Percentiles rank a stretch among this genome's conserved stretches.
phyloP scores from a whole-genome alignment of 2,329 filamentous ascomycete genomes.

The Penicillium sp. region DNA sequence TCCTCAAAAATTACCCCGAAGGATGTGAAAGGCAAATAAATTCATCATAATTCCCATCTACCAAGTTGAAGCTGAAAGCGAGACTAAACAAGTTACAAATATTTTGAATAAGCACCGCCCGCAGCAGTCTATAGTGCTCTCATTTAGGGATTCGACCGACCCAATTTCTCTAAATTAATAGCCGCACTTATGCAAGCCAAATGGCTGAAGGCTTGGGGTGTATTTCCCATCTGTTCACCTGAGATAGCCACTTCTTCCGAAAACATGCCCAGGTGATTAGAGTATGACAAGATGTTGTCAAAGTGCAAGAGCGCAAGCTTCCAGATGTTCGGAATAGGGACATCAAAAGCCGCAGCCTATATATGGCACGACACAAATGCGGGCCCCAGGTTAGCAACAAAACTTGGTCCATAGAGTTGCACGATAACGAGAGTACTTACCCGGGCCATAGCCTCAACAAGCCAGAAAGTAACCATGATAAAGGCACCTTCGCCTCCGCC shows the following conservation, averaged over 20 bases:
- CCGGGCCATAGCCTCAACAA: constrained; percentile 76
- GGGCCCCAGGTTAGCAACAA: neutral
- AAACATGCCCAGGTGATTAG: constrained; percentile 78
- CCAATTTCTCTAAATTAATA: constrained; percentile 69
- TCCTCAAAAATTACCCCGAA: too few relatives aligned
- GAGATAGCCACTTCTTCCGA: constrained; percentile 76
- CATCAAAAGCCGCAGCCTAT: constrained; percentile 36
- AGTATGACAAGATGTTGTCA: constrained; percentile 77
- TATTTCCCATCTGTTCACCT: constrained; percentile 79
- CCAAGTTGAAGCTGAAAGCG: too few relatives aligned
- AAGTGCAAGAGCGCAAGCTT: constrained; percentile 67
- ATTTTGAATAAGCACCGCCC: neutral
- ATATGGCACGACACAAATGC: neutral
- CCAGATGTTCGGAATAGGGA: constrained; percentile 38
- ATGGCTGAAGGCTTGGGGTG: constrained; percentile 78
- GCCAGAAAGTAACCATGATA: constrained; percentile 83
- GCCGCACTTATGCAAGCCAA: constrained; percentile 76
- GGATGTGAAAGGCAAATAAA: too few relatives aligned
- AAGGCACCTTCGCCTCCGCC: constrained; percentile 77
- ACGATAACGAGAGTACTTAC: constrained; percentile 47
- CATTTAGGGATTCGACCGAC: constrained; percentile 6
- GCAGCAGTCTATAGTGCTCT: neutral
- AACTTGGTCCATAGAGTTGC: neutral
- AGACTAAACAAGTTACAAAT: neutral
- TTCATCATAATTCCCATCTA: neutral